Conservation (phyloP, 805 yeast genomes). For the Pichia rugopelliculosa region DNA sequence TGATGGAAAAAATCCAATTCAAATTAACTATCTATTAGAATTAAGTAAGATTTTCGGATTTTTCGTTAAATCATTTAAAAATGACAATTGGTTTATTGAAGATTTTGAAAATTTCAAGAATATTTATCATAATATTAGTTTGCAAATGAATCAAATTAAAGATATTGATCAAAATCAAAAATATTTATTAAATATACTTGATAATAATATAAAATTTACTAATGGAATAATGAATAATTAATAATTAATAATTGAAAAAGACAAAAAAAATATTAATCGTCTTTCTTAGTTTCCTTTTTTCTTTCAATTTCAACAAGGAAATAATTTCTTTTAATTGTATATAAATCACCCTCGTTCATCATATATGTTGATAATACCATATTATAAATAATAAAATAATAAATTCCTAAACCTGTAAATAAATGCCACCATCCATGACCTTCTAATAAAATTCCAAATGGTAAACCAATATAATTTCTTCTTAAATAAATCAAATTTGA, state of each 20-base stretch:
- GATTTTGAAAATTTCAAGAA: slow-evolving; percentile 3
- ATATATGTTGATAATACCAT: slow-evolving; percentile 69
- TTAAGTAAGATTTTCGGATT: slow-evolving; percentile 11
- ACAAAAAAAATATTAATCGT: neutral
- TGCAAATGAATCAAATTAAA: neutral
- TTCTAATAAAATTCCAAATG: slow-evolving; percentile 79
- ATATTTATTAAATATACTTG: neutral
- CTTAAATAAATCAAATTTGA: slow-evolving; percentile 47
- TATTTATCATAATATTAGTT: neutral
- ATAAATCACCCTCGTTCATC: slow-evolving; percentile 47
- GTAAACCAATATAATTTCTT: slow-evolving; percentile 59
- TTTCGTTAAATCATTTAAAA: neutral
- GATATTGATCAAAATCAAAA: neutral
- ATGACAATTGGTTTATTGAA: slow-evolving; percentile 7
- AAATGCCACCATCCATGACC: slow-evolving; percentile 99
- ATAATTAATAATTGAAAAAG: neutral
- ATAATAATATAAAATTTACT: neutral
- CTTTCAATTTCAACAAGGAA: slow-evolving; percentile 42
- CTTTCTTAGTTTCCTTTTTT: neutral
- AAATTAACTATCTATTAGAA: slow-evolving; percentile 7
- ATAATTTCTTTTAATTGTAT: slow-evolving; percentile 49
- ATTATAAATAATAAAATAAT: slow-evolving; percentile 71
- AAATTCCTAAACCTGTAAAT: slow-evolving; percentile 80
- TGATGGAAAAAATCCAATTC: neutral
- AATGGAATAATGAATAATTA: neutral